These are phyloP conservation scores for Exophiala viscosa DNA, from an alignment of 2,329 filamentous ascomycete genomes.

Conservation along the genomic window DNA sequence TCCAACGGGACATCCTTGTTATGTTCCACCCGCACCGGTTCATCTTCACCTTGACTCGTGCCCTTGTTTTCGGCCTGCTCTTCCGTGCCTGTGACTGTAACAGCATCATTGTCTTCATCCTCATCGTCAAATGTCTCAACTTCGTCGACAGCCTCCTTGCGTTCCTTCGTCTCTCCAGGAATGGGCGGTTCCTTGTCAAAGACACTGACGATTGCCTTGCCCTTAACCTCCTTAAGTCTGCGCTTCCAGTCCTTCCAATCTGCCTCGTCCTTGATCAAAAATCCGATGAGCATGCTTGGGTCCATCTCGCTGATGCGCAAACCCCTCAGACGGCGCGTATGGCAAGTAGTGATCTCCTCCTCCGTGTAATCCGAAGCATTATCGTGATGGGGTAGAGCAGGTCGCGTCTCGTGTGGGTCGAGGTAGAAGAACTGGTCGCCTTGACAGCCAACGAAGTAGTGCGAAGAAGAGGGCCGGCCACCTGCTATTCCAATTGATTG, in stretches of 20 bases:
- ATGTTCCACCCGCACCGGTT: neutral
- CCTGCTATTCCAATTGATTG: slow-evolving; percentile 97
- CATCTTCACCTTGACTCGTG: neutral
- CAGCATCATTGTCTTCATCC: slow-evolving; percentile 34
- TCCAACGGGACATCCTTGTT: neutral
- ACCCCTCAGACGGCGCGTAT: slow-evolving; percentile 77
- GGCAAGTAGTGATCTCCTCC: slow-evolving; percentile 77
- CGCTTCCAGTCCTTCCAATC: slow-evolving; percentile 83
- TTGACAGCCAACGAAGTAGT: slow-evolving; percentile 70
- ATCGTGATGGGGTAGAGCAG: slow-evolving; percentile 64
- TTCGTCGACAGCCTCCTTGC: slow-evolving; percentile 76
- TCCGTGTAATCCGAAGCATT: slow-evolving; percentile 50
- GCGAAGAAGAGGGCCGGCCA: slow-evolving; percentile 84
- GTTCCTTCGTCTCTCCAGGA: slow-evolving; percentile 52
- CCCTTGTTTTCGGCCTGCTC: neutral
- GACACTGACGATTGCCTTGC: slow-evolving; percentile 82
- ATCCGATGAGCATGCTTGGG: slow-evolving; percentile 94
- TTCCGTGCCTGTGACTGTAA: slow-evolving; percentile 23
- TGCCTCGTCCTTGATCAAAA: slow-evolving; percentile 74
- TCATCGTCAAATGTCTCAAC: slow-evolving; percentile 84
- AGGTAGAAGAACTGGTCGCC: slow-evolving; percentile 86
- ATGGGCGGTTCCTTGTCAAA: slow-evolving; percentile 63
- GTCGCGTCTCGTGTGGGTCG: slow-evolving; percentile 83
- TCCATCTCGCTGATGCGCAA: slow-evolving; percentile 91
- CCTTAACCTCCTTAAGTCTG: slow-evolving; percentile 69